Conservation (phyloP, 176 grass and related monocot species). For the Triticum turgidum region DNA sequence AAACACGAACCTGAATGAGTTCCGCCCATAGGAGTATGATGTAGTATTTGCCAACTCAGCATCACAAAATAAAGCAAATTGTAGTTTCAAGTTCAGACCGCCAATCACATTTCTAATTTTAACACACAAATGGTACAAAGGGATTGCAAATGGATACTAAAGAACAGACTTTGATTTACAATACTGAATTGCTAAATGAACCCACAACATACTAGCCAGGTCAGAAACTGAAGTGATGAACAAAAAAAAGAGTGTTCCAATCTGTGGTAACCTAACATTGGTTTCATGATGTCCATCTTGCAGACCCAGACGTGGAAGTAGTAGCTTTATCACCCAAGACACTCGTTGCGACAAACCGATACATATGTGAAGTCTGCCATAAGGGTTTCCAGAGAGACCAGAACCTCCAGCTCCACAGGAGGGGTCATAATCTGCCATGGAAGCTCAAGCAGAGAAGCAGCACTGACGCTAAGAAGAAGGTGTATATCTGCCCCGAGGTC, state of each 20-base stretch:
- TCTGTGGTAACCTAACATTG: neutral
- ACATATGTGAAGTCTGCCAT: slow-evolving; percentile 62
- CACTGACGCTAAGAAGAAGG: slow-evolving; percentile 51
- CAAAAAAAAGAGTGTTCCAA: neutral
- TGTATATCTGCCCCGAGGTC: slow-evolving; percentile 58
- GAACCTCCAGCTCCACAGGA: slow-evolving; percentile 72
- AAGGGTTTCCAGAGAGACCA: slow-evolving; percentile 76
- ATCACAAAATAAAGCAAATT: neutral
- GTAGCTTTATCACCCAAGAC: slow-evolving; percentile 60
- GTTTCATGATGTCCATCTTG: slow-evolving; percentile 20
- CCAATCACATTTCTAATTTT: neutral
- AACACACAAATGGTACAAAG: neutral
- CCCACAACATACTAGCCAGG: neutral
- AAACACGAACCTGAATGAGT: neutral
- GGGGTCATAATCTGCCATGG: slow-evolving; percentile 72
- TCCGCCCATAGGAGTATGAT: neutral
- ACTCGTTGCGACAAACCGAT: slow-evolving; percentile 59
- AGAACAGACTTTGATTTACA: neutral
- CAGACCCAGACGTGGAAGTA: slow-evolving; percentile 61
- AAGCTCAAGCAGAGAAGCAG: slow-evolving; percentile 71
- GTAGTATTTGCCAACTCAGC: neutral
- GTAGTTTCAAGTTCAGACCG: neutral
- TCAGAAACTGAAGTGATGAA: neutral
- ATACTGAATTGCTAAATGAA: neutral
- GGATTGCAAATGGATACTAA: neutral